Evolutionary conservation across 2,329 filamentous ascomycete genomes (phyloP).

Genomic region (Myriosclerotinia scirpicola): DNA sequence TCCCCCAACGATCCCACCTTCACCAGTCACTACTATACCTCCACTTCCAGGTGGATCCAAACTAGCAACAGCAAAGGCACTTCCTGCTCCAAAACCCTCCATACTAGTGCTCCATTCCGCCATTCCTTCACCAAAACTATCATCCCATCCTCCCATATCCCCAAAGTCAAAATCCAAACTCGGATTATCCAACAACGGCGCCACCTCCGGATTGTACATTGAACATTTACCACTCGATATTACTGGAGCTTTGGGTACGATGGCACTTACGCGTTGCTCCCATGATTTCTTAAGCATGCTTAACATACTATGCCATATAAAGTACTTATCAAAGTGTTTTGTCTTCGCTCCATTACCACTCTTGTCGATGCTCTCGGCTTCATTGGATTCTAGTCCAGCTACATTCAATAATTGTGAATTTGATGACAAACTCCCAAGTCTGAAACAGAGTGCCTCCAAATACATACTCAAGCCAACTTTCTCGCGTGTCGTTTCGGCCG

Average conservation of each 20-base stretch:
- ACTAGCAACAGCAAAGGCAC: neutral
- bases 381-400: neutral
- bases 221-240: conserved; percentile 12
- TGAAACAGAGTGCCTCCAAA: conserved; percentile 37
- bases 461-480: conserved; percentile 37
- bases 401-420: neutral
- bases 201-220: conserved; percentile 11
- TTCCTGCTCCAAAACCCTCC: too few relatives aligned
- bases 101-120: neutral
- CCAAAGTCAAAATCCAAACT: conserved; percentile 28
- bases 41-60: neutral
- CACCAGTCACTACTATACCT: rapidly evolving
- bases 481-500: conserved; percentile 30
- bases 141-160: conserved; percentile 3
- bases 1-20: conserved; percentile 3
- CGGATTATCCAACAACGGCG: neutral
- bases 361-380: neutral
- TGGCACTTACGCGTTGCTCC: neutral
- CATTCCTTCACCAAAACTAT: neutral
- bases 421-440: conserved; percentile 30
- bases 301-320: neutral
- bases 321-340: conserved; percentile 1
- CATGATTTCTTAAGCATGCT: conserved; percentile 12
- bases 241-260: neutral
- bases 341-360: neutral